Conservation (phyloP, 2,329 filamentous ascomycete species). For the Metarhizium guizhouense region DNA sequence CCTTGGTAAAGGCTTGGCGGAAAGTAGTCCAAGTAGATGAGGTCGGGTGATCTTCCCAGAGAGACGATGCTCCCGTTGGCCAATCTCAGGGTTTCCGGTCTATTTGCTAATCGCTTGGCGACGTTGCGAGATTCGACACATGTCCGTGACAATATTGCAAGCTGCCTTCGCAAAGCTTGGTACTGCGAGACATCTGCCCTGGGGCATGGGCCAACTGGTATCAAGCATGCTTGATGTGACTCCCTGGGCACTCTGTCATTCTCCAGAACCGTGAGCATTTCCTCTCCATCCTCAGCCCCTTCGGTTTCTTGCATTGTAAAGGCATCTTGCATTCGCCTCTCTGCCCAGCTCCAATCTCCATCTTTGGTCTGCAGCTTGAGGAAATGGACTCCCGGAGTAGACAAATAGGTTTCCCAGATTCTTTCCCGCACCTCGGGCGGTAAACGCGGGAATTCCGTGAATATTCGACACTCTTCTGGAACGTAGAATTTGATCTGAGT, state of each 20-base stretch:
- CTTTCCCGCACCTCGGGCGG: slow-evolving; percentile 25
- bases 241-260: slow-evolving; percentile 13
- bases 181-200: slow-evolving; percentile 25
- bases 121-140: slow-evolving; percentile 18
- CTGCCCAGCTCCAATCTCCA: slow-evolving; percentile 14
- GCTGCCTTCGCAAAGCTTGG: slow-evolving; percentile 17
- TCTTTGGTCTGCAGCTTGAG: slow-evolving; percentile 18
- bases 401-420: slow-evolving; percentile 23
- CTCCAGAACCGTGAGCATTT: slow-evolving; percentile 15
- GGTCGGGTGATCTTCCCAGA: slow-evolving; percentile 19
- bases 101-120: slow-evolving; percentile 11
- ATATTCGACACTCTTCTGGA: slow-evolving; percentile 20
- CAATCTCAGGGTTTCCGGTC: slow-evolving; percentile 16
- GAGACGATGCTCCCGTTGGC: slow-evolving; percentile 19
- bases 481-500: slow-evolving; percentile 21
- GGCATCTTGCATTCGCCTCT: not conserved
- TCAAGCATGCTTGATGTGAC: slow-evolving; percentile 15
- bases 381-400: slow-evolving; percentile 26
- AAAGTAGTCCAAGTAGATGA: slow-evolving; percentile 27
- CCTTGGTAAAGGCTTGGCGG: slow-evolving; percentile 18
- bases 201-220: slow-evolving; percentile 7
- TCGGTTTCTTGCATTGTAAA: not conserved
- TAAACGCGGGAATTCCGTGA: slow-evolving; percentile 22
- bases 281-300: slow-evolving; percentile 11
- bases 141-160: slow-evolving; percentile 16